Base-by-base conservation (phyloP, 2,329 filamentous ascomycete genomes). In the Nothopassalora personata region DNA sequence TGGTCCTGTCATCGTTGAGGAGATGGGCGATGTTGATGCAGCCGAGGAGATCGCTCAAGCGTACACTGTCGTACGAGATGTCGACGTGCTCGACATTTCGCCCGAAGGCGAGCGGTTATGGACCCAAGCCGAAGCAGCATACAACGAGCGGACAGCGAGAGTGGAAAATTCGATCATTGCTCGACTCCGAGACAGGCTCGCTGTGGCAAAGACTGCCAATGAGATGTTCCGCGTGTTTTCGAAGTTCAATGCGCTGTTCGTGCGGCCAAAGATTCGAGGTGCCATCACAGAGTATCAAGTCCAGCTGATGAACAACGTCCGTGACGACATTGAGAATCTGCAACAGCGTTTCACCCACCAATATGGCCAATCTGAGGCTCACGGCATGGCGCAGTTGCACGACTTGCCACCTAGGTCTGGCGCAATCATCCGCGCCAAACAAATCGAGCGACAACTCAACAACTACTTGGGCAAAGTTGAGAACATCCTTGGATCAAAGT, bases 181-280 rank as follows among this genome's bases (percentile, higher is more conserved):
- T 34, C 85, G 91, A 56, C 81, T 99, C 33, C 85, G 94, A 69
- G 94, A 99, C 75, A 89, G 94, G 59, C 82, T 99, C 57, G 94
- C 92, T 13, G 96, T 91, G 6, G 93, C 94, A 11, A 97, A 96
- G 80, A 96, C 91, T 62, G 94, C 94, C 45, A 97, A 96, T 72
- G 95, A 99, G 76, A 99, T 99, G 94, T 99, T 99, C 75, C 89
- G 95, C 56, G 94, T 99, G 62, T 99, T 99, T 74, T 97, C 94
- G 55, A 97, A 97, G 73, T 99, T 99, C 83, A 99, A 99, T 72
- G 94, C 94, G 1, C 86, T 99, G 31, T 96, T 99, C 68, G 93
- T 99, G 58, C 86, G 94, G 60, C 94, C 94, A n/a, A 99, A 99
- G 81, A 97, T 99, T 76, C 88, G 94, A 65, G 92, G 95, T 66